Evolutionary conservation across 2,329 filamentous ascomycete genomes (phyloP), one percentile per base, ranked within the genome.

Genomic region (Xylariaceae sp.): DNA sequence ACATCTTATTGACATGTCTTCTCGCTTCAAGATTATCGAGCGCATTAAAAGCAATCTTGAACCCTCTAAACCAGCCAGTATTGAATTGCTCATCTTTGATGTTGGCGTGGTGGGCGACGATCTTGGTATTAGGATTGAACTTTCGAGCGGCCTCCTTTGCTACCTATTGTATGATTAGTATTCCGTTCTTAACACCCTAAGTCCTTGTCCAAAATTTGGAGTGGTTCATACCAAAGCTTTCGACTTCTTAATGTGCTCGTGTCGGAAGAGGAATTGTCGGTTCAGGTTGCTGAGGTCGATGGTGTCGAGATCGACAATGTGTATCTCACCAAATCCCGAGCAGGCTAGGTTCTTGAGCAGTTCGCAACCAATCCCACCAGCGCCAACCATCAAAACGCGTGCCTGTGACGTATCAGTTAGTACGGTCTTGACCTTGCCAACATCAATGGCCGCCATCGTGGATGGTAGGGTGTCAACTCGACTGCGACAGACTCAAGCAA

Each of bases 231-330:
- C 90, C 67, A 95, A 68, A 38, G 93, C 90, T 63, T 98, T 98
- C 1, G 91, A 81, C 64, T 95, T 95, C 67, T 96, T 97, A 67
- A 98, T 97, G 60, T 98, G 93, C 63, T 97, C 90, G 57, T 91
- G 85, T 47, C 90, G 81, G 65, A 98, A 98, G 36, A 98, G 81
- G 59, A 98, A 98, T 64, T 98, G 93, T 41, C 93, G 87, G 57
- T 98, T 98, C 38, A 98, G 77, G 62, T 98, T 98, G 68, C 89
- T 95, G 17, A 98, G 76, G 62, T 98, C 93, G 68, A 98, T 97
- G 1, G 93, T 98, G 64, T 98, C 93, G 45, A 98, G 85, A 65
- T 98, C 93, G 53, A 98, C 89, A 34, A 97, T 84, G 64, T 95
- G 87, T 38, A 97, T 83, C 67, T 95, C 87, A 51, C 89, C 89